Base-by-base conservation (phyloP, 164 flowering plant genomes). In the Berberis vulgaris region DNA sequence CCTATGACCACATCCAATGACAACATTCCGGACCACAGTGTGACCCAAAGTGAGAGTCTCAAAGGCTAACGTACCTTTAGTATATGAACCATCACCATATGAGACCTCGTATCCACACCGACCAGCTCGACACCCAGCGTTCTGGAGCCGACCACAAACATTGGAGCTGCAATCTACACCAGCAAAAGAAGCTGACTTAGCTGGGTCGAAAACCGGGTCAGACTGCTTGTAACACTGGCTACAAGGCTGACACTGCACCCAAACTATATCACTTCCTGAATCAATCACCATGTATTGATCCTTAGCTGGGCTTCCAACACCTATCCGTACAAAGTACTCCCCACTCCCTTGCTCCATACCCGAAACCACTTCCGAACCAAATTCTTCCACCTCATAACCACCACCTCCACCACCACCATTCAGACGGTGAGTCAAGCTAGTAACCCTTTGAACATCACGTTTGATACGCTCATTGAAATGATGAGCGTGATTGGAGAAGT, bases 171-270 rank as follows among this genome's bases (percentile, higher is more conserved):
- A 91, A 0, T 86, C 63, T 2, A 91, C 85, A 1, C 87, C 86
- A 2, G 85, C 6, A 65, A 77, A 91, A 0, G 96, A 75, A 2
- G 85, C 83, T 0, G 97, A 91, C 6, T 44, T 49, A 1, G 94
- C 71, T 49, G 97, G 97, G 80, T 89, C 80, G 65, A 87, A 92
- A 0, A 92, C 80, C 42, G 98, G 96, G 77, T 91, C 96, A 68
- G 87, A 78, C 61, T 91, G 97, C 54, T 59, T 79, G 76, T 91
- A 91, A 57, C 97, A 91, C 9, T 74, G 84, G 26, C 47, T 72
- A 55, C 97, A 91, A 2, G 97, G 97, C 60, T 83, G 83, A 58
- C 97, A 91, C 68, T 91, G 97, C 49, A 91, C 90, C 97, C 97
- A 91, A 0, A 84, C 81, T 41, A 92, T 82, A 58, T 92, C 98